Conservation (phyloP, 1,284 basidiomycete species). For the Ceratobasidium sp. region DNA sequence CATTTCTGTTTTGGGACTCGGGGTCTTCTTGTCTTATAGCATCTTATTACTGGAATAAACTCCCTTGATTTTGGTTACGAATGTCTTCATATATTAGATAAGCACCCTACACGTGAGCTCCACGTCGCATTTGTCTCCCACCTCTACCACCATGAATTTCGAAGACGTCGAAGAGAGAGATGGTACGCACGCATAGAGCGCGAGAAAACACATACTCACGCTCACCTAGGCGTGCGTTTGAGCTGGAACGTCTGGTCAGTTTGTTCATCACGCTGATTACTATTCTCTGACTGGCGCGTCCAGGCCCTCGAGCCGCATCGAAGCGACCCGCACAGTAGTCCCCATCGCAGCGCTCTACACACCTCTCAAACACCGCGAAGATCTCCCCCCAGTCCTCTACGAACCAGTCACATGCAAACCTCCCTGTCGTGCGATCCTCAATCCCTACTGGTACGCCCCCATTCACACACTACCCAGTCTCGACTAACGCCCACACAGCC, state of each 20-base stretch:
- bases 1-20: constrained; percentile 12
- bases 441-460: constrained; percentile 86
- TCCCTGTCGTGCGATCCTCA: constrained; percentile 95
- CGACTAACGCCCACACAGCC: constrained; percentile 58
- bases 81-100: constrained; percentile 4
- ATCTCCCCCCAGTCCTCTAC: constrained; percentile 95
- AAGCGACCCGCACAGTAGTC: constrained; percentile 96
- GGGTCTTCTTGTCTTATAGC: neutral
- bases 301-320: constrained; percentile 91
- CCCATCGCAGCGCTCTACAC: constrained; percentile 98
- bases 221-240: constrained; percentile 74
- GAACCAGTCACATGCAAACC: constrained; percentile 99
- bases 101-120: constrained; percentile 10
- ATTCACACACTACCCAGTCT: constrained; percentile 17
- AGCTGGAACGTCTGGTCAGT: constrained; percentile 92
- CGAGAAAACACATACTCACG: constrained; percentile 53
- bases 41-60: neutral
- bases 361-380: constrained; percentile 92
- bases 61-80: neutral
- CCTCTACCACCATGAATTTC: constrained; percentile 53
- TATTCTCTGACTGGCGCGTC: constrained; percentile 48
- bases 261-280: constrained; percentile 59
- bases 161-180: constrained; percentile 52
- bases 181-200: constrained; percentile 58
- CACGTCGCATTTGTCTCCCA: constrained; percentile 34